Base-by-base conservation (phyloP, 2,329 filamentous ascomycete genomes). In the Fusarium guadeloupense region DNA sequence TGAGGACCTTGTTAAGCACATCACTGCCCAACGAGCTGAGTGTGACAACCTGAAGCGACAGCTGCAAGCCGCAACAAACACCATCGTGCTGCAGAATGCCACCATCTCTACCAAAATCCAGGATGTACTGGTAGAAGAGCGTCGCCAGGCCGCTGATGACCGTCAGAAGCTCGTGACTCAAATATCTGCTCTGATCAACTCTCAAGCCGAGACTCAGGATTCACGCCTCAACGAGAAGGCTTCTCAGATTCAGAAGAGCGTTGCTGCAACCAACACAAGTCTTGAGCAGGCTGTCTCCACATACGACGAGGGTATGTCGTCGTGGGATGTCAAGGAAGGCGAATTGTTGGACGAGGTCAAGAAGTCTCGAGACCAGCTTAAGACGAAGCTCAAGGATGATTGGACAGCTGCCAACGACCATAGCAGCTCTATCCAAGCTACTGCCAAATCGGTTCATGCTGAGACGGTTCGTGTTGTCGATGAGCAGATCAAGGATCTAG, bases 391-490 rank as follows among this genome's bases (percentile, higher is more conserved):
- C 73, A 90, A 95, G 76, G 86, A 91, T 50, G 93, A 97, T 73
- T 97, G 93, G 89, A 87, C 85, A 59, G 87, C 80, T 25, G 92
- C 94, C 31, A 91, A 92, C 67, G 84, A 90, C 53, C 89, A 91
- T 70, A 96, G 93, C 68, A 87, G 83, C n/a, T 88, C 89, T 6
- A 94, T 99, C 67, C 91, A 94, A 67, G 83, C 85, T 8, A 91
- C 91, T 0, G 93, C 94, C 0, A 90, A 91, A 67, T 91, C 91
- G 3, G 93, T 98, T 2, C 93, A 99, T 66, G 89, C 90, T 28
- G 91, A 96, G 76, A 97, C 94, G 0, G 87, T 97, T 25, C 89
- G 89, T 7, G 94, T 96, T 54, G 93, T 98, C 12, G 91, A 94
- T 70, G 89, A 90, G 53, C 95, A 99, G 77, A 91, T 96, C 78